phyloP scores from a whole-genome alignment of 78 protist species.

The Pigoraptor vietnamica region DNA sequence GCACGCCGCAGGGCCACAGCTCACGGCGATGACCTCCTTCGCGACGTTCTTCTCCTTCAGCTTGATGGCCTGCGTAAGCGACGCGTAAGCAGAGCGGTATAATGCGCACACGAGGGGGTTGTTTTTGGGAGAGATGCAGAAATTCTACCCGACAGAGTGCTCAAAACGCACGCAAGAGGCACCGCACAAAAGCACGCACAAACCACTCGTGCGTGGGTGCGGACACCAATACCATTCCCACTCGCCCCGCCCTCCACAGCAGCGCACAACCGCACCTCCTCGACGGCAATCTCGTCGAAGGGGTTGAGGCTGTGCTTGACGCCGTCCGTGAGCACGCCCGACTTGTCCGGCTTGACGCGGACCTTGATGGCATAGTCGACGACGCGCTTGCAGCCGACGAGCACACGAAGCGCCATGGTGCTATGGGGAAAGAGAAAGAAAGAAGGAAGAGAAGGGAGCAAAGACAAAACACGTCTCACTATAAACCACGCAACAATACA shows the following conservation, averaged over 20 bases:
- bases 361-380: slow-evolving; percentile 90
- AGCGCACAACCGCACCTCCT: slow-evolving; percentile 19
- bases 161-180: not conserved
- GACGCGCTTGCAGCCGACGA: slow-evolving; percentile 90
- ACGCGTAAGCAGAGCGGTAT: no score
- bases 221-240: not conserved
- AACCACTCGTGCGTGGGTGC: not conserved
- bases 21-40: slow-evolving; percentile 83
- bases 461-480: no score
- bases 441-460: not conserved
- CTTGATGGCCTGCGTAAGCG: slow-evolving; percentile 65
- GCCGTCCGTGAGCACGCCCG: slow-evolving; percentile 79
- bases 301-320: slow-evolving; percentile 94
- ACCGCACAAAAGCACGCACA: not conserved
- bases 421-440: not conserved
- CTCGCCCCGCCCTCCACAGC: not conserved
- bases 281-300: slow-evolving; percentile 93
- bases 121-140: not conserved
- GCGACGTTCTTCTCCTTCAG: slow-evolving; percentile 68
- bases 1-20: slow-evolving; percentile 68
- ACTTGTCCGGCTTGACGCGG: slow-evolving; percentile 80
- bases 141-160: no score
- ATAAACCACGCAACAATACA: no score
- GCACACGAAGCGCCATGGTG: slow-evolving; percentile 9
- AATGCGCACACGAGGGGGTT: no score